These are phyloP conservation scores for Physcomitrium patens DNA, from an alignment of 225 moss, liverwort and hornwort genomes.

Conservation along the genomic window DNA sequence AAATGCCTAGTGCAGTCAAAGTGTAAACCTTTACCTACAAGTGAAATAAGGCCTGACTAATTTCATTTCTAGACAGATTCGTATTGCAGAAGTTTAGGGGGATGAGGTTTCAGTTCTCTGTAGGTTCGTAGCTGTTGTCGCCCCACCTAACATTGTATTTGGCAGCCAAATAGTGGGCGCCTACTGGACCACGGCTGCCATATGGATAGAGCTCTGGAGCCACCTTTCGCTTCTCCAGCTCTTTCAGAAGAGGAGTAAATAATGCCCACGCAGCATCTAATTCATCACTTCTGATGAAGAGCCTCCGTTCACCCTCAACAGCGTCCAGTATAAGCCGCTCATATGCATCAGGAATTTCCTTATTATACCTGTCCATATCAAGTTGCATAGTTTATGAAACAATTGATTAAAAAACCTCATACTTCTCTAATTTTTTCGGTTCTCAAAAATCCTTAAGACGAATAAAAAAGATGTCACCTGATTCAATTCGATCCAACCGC, in stretches of 20 bases:
- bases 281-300: constrained; percentile 95
- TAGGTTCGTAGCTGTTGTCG: constrained; percentile 61
- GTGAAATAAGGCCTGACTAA: constrained; percentile 4
- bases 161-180: constrained; percentile 93
- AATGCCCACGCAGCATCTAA: constrained; percentile 91
- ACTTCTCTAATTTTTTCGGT: background rate
- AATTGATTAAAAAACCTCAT: background rate
- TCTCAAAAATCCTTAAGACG: no score
- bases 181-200: constrained; percentile 93
- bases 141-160: constrained; percentile 97
- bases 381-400: background rate
- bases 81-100: background rate
- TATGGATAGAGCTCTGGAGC: constrained; percentile 90
- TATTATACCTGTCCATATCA: constrained; percentile 59
- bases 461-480: no score
- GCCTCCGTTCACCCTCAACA: constrained; percentile 86
- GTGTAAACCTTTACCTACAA: background rate
- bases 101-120: constrained; percentile 30
- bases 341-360: constrained; percentile 93
- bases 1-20: no score
- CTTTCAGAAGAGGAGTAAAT: constrained; percentile 85
- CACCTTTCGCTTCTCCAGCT: constrained; percentile 69
- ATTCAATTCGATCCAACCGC: no score
- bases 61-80: background rate
- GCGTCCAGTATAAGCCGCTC: constrained; percentile 92